These are phyloP conservation scores for Thraustochytrium sp. DNA, from an alignment of 352 stramenopile species.

Conservation along the genomic window DNA sequence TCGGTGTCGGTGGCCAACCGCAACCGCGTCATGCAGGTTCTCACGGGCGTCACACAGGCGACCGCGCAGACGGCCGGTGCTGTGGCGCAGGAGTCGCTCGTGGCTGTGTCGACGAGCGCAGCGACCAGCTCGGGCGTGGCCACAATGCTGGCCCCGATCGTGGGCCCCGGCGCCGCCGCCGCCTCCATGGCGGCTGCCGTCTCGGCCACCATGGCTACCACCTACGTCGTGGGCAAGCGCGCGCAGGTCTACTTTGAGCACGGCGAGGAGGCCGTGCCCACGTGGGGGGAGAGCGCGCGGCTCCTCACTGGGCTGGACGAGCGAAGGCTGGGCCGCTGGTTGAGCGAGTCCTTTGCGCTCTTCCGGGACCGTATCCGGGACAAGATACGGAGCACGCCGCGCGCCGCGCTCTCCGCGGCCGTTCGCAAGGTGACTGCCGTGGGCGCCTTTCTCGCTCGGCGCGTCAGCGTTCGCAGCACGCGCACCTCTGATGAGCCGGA, in stretches of 20 bases:
- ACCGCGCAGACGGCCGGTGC: not conserved
- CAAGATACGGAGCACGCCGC: not conserved
- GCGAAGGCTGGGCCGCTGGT: not conserved
- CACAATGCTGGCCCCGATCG: not conserved
- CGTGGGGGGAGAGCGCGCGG: not conserved
- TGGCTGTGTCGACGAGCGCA: not conserved
- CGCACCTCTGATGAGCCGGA: no score
- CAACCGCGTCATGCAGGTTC: not conserved
- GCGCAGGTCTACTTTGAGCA: constrained; percentile 18
- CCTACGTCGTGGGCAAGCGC: not conserved
- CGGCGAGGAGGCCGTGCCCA: constrained; percentile 5
- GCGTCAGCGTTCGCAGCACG: not conserved
- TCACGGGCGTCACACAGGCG: not conserved
- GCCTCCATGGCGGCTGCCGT: not conserved
- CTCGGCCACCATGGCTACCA: not conserved
- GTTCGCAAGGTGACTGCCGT: not conserved
- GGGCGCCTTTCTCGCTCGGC: not conserved
- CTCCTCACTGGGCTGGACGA: not conserved
- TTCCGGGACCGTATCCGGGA: not conserved
- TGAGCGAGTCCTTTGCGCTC: not conserved
- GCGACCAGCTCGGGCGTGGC: not conserved
- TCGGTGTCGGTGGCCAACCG: not conserved
- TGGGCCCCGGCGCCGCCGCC: not conserved
- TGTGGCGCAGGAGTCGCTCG: not conserved
- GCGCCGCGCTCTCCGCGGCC: not conserved